Conservation (phyloP, 2,329 filamentous ascomycete genomes). For the Epichloe brachyelytri region DNA sequence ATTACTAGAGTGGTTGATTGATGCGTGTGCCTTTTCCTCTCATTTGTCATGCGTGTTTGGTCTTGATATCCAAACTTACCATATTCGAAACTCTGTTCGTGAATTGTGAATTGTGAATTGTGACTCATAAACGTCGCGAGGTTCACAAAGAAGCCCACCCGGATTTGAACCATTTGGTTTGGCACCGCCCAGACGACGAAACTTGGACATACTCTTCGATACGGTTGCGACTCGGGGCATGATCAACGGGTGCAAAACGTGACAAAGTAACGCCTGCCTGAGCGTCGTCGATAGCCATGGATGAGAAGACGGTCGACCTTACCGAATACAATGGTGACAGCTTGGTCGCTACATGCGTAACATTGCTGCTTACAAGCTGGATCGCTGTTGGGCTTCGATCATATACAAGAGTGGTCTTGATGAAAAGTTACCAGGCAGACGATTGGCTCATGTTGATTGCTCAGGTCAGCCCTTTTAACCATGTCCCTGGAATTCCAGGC, state of each 20-base stretch:
- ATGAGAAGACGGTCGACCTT: constrained; percentile 16
- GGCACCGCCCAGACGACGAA: neutral
- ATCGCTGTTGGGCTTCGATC: constrained; percentile 28
- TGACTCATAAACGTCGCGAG: neutral
- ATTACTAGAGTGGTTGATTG: neutral
- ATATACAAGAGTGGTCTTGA: constrained; percentile 31
- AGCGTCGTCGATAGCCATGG: constrained; percentile 14
- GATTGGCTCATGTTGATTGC: constrained; percentile 41
- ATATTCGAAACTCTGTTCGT: neutral
- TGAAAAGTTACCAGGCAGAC: constrained; percentile 33
- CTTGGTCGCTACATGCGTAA: constrained; percentile 22
- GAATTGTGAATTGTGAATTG: neutral
- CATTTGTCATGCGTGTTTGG: neutral
- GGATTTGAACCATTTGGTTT: neutral
- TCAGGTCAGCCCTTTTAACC: constrained; percentile 22
- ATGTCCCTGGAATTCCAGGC: too few species aligned
- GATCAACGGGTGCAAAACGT: neutral
- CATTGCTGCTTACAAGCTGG: constrained; percentile 28
- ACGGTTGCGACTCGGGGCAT: neutral
- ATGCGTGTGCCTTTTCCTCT: neutral
- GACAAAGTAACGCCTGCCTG: neutral
- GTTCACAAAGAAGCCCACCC: neutral
- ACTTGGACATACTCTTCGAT: neutral
- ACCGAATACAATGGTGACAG: constrained; percentile 25
- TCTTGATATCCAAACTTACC: neutral